Evolutionary conservation across 2,329 filamentous ascomycete species (phyloP), one percentile per base, ranked within the genome.

Genomic region (Verticillium albo-atrum): DNA sequence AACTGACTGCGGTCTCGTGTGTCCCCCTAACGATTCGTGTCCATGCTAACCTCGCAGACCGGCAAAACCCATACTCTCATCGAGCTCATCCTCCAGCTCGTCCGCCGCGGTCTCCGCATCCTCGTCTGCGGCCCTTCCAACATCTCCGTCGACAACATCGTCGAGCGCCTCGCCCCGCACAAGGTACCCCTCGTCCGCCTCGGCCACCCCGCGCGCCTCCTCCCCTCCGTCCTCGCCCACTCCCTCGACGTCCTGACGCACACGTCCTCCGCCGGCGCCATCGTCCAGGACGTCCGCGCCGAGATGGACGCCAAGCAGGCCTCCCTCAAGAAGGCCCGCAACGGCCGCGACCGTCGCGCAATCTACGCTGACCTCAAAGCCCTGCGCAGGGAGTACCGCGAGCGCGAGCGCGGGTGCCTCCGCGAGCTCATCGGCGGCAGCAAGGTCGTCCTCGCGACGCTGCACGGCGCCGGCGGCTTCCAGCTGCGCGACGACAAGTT

Each of bases 41-140:
- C 27, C 15, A 4, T 4, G 9, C 5, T 56, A 10, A 30, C 17
- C 30, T 14, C n/a, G 4, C 59, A 88, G 80, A 99, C 95, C 0
- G 95, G 95, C 55, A 99, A 99, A 74, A 99, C 95, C 0, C 94
- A 98, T 71, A 98, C 95, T 0, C 77, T 99, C 42, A 94, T 99
- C 61, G 95, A 99, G 73, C 81, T 99, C 14, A 96, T 99, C 62
- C 80, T 96, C n/a, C 95, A 99, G 70, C 79, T 98, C 66, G 79
- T 96, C 58, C 88, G 88, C 69, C 84, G 85, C 26, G 83, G 87
- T 34, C 50, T 54, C 15, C 56, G 92, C 1, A 80, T 98, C 12
- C 81, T 98, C 2, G 94, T 98, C n/a, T 98, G 95, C 68, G 95
- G 94, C 0, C 95, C 95, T 0, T 97, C 92, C 30, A 99, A 99